These are phyloP conservation scores for Diversispora epigaea DNA, from an alignment of 192 early-diverging fungal genomes.

Conservation along the genomic window DNA sequence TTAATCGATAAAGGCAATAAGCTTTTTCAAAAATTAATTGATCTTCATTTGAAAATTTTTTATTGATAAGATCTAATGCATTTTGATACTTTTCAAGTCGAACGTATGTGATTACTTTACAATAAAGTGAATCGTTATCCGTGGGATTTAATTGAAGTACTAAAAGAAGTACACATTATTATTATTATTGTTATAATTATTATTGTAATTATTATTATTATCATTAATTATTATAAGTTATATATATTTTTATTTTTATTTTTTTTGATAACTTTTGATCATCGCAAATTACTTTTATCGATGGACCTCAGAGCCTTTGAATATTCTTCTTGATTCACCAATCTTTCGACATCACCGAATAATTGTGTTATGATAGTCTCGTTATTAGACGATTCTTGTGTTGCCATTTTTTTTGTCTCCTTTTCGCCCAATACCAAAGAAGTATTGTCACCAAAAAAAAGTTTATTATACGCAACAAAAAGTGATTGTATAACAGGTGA, in stretches of 20 bases:
- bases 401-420: neutral
- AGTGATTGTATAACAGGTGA: too few species aligned
- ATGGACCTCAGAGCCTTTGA: constrained; percentile 49
- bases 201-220: neutral
- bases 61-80: constrained; percentile 46
- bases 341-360: constrained; percentile 55
- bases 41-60: constrained; percentile 25
- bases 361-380: constrained; percentile 43
- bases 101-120: constrained; percentile 58
- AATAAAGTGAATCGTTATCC: constrained; percentile 54
- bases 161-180: neutral
- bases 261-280: neutral
- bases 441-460: too few species aligned
- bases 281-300: constrained; percentile 50
- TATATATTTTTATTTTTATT: neutral
- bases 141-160: constrained; percentile 48
- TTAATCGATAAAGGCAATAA: constrained; percentile 67
- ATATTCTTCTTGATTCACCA: constrained; percentile 52
- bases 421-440: too few species aligned
- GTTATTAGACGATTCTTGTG: constrained; percentile 6
- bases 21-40: constrained; percentile 56
- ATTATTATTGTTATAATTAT: neutral
- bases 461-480: too few species aligned
- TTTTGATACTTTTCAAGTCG: constrained; percentile 57
- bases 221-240: neutral